Conservation (phyloP, 345 rosid species). For the Bruguiera sexangula region DNA sequence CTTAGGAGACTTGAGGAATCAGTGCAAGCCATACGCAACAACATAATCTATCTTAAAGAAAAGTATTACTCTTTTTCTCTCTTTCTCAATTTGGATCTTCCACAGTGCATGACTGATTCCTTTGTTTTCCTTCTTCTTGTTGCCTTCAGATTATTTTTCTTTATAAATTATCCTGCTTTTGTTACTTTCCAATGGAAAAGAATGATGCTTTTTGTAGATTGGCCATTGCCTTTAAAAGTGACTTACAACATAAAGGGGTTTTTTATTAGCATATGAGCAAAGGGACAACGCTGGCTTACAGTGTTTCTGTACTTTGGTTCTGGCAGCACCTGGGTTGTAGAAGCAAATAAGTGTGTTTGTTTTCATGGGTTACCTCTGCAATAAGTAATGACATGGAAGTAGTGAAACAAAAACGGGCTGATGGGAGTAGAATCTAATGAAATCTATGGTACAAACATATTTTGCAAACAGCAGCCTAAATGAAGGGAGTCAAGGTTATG, state of each 20-base stretch:
- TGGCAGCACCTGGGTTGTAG: neutral
- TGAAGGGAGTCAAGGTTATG: too few species aligned
- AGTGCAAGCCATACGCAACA: conserved; percentile 60
- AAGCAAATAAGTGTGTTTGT: too few species aligned
- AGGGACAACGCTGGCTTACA: neutral
- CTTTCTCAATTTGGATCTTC: neutral
- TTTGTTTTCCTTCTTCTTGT: neutral
- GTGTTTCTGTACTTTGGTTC: neutral
- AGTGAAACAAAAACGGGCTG: too few species aligned
- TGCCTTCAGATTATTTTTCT: neutral
- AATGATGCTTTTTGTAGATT: neutral
- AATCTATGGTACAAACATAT: too few species aligned
- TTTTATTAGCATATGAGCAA: neutral
- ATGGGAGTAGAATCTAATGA: too few species aligned
- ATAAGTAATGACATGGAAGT: too few species aligned
- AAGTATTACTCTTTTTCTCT: conserved; percentile 36
- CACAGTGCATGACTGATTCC: neutral
- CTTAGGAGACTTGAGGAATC: conserved; percentile 68
- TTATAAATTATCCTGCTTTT: neutral
- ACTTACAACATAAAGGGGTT: neutral
- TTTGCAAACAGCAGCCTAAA: too few species aligned
- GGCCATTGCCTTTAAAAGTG: neutral
- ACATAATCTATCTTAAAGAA: conserved; percentile 52
- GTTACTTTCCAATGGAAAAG: neutral
- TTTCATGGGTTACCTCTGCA: too few species aligned